A percentile compares a stretch with the other conserved stretches of the same genome.
These are phyloP conservation scores for Pyrrhoderma noxium DNA, from an alignment of 1,284 basidiomycete species.

Conservation along the genomic window DNA sequence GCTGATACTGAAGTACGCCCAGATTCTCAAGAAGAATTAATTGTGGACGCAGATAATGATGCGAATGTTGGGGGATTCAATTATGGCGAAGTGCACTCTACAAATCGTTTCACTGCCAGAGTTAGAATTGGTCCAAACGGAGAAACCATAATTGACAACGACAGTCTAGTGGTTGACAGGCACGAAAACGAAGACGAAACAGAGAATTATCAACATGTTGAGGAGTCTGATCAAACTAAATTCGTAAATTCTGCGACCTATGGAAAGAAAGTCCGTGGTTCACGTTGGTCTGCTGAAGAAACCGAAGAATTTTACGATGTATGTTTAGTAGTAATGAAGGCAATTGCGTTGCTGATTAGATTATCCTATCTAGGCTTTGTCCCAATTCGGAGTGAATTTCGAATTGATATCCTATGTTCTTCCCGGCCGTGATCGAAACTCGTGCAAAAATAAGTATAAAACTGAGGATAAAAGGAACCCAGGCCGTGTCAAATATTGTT, in stretches of 20 bases:
- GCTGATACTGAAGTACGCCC: constrained; percentile 3
- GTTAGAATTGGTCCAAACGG: constrained; percentile 77
- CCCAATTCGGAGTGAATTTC: constrained; percentile 88
- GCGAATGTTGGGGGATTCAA: constrained; percentile 50
- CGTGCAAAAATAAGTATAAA: constrained; percentile 89
- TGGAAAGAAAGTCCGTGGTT: constrained; percentile 66
- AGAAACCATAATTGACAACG: constrained; percentile 74
- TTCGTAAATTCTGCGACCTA: constrained; percentile 84
- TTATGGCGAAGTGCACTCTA: constrained; percentile 53
- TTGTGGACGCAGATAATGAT: constrained; percentile 24
- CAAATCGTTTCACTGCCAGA: constrained; percentile 72
- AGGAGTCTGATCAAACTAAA: constrained; percentile 75
- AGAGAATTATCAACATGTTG: constrained; percentile 67
- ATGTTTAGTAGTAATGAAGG: constrained; percentile 24
- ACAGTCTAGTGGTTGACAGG: constrained; percentile 70
- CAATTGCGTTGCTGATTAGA: neutral
- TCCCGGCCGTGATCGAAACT: constrained; percentile 78
- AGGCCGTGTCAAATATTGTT: constrained; percentile 55
- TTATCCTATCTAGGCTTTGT: constrained; percentile 52
- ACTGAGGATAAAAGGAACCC: constrained; percentile 77
- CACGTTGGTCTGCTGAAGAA: constrained; percentile 79
- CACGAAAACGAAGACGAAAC: constrained; percentile 44
- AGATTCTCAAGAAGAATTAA: too few relatives aligned
- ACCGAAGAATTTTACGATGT: constrained; percentile 83
- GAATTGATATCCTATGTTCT: constrained; percentile 83